Conservation (phyloP, 2,329 filamentous ascomycete species). For the Ceratocystis colombiana region DNA sequence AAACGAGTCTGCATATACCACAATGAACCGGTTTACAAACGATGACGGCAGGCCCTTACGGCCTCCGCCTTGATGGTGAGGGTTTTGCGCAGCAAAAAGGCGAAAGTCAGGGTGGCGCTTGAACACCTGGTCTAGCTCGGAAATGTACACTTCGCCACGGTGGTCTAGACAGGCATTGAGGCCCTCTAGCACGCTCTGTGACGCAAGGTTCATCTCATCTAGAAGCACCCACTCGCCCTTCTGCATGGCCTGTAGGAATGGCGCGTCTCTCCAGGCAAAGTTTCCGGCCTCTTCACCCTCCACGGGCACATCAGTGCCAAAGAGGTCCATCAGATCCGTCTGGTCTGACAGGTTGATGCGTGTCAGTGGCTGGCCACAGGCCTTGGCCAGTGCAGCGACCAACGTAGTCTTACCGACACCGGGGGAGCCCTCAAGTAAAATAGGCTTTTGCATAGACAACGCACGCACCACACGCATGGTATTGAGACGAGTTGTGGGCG, state of each 20-base stretch:
- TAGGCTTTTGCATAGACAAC: conserved; percentile 78
- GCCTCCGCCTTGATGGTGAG: conserved; percentile 91
- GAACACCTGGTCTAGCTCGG: conserved; percentile 90
- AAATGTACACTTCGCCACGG: conserved; percentile 87
- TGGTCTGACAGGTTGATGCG: conserved; percentile 97
- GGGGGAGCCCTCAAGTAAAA: conserved; percentile 91
- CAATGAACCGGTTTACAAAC: conserved; percentile 96
- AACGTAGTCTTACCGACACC: conserved; percentile 96
- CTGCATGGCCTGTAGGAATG: conserved; percentile 94
- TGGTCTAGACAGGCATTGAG: conserved; percentile 95
- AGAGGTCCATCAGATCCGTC: conserved; percentile 93
- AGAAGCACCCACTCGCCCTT: conserved; percentile 91
- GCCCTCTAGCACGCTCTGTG: conserved; percentile 90
- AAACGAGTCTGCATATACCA: conserved; percentile 92
- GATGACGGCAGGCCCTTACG: conserved; percentile 89
- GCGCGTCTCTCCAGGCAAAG: conserved; percentile 91
- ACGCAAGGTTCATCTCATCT: conserved; percentile 98
- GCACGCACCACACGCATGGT: conserved; percentile 84
- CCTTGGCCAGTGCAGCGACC: conserved; percentile 70
- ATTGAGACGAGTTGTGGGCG: conserved; percentile 81
- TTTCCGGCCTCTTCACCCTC: conserved; percentile 85
- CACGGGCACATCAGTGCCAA: conserved; percentile 90
- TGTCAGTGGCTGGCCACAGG: conserved; percentile 71
- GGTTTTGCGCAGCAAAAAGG: conserved; percentile 96
- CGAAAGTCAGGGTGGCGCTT: conserved; percentile 78